Evolutionary conservation across 169 alveolate species (phyloP).

Genomic region (Cryptosporidium andersoni): DNA sequence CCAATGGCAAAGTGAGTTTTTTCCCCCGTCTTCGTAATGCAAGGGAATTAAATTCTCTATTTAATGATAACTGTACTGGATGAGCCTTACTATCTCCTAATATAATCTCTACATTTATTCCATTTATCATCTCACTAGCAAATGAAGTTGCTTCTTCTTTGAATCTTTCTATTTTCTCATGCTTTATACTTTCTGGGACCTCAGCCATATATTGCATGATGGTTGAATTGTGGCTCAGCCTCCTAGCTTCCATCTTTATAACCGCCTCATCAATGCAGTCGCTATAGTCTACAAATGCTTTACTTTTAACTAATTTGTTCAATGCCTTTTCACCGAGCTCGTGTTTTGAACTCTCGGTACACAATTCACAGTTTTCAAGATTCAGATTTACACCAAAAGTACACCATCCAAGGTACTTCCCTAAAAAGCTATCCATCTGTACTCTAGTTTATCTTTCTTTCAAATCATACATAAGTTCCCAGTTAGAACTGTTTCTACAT

Average conservation of each 20-base stretch:
- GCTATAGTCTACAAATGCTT: slow-evolving; percentile 40
- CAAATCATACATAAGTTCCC: too few relatives aligned
- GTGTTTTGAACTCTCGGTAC: not conserved
- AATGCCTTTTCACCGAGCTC: not conserved
- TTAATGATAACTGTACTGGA: slow-evolving; percentile 36
- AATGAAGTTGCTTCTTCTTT: slow-evolving; percentile 6
- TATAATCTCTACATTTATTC: slow-evolving; percentile 41
- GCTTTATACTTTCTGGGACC: slow-evolving; percentile 20
- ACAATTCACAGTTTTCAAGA: not conserved
- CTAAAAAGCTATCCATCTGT: slow-evolving; percentile 10
- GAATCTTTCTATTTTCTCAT: slow-evolving; percentile 27
- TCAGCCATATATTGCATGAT: slow-evolving; percentile 41
- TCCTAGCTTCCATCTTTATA: slow-evolving; percentile 43
- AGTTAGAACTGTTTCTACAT: too few relatives aligned
- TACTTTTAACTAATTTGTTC: not conserved
- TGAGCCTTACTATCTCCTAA: slow-evolving; percentile 70
- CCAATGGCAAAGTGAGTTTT: slow-evolving; percentile 40
- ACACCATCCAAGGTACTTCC: slow-evolving; percentile 55
- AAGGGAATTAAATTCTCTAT: slow-evolving; percentile 44
- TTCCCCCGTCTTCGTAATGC: slow-evolving; percentile 64
- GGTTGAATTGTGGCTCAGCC: slow-evolving; percentile 20
- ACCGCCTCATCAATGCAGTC: slow-evolving; percentile 16
- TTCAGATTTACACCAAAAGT: slow-evolving; percentile 12
- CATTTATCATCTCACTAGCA: slow-evolving; percentile 69
- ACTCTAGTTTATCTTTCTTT: not conserved